These are phyloP conservation scores for Beauveria australis DNA, from an alignment of 2,329 filamentous ascomycete species.

Conservation along the genomic window DNA sequence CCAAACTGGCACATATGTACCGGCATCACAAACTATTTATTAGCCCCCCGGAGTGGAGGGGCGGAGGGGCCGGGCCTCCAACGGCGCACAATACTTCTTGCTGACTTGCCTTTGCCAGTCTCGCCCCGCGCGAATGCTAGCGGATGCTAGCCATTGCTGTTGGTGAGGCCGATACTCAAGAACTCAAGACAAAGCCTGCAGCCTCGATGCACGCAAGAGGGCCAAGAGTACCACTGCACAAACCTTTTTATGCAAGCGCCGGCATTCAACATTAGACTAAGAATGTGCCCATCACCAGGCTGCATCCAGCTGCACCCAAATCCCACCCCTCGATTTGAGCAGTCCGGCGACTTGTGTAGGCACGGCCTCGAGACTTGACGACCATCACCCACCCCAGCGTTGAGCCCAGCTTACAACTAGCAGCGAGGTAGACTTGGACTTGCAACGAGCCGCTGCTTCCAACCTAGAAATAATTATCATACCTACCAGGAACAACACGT, in stretches of 20 bases:
- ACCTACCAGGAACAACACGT: background rate
- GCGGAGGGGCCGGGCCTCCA: slow-evolving; percentile 2
- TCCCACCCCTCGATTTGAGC: background rate
- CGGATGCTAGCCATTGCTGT: background rate
- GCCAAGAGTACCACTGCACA: background rate
- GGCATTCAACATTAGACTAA: background rate
- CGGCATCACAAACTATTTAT: background rate
- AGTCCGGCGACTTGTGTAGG: background rate
- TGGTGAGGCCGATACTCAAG: slow-evolving; percentile 1
- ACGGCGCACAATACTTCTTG: slow-evolving; percentile 1
- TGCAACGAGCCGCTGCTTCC: background rate
- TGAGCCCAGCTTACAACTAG: background rate
- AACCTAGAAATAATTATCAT: background rate
- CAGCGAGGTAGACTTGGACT: background rate
- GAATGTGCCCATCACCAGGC: background rate
- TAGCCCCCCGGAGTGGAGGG: background rate
- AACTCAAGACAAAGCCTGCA: background rate
- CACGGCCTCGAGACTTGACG: background rate
- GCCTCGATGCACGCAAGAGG: background rate
- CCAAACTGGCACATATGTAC: background rate
- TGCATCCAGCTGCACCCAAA: background rate
- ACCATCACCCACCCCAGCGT: background rate
- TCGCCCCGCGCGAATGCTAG: too few relatives aligned
- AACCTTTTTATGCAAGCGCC: slow-evolving; percentile 1
- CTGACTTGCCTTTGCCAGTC: background rate